Conservation (phyloP, 208 protist species). For the Acanthamoeba sp. region DNA sequence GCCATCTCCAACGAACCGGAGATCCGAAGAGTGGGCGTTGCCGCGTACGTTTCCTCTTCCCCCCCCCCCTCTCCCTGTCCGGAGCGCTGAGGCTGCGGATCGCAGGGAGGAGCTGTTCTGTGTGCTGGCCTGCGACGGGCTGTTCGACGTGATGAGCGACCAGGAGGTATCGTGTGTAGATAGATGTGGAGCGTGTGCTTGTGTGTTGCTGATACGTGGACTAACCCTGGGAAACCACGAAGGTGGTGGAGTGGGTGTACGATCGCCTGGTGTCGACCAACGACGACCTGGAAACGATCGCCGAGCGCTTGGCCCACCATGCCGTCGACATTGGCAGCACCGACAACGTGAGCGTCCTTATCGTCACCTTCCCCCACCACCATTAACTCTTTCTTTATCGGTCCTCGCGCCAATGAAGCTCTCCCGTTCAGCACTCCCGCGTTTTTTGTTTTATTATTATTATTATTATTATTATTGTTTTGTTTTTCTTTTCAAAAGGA, state of each 20-base stretch:
- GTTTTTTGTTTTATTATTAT: too few relatives aligned
- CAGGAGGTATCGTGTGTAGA: conserved; percentile 12
- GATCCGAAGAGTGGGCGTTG: neutral
- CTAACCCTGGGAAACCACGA: too few relatives aligned
- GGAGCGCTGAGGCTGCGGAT: neutral
- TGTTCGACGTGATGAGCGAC: conserved; percentile 59
- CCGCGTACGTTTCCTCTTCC: neutral
- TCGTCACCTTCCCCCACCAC: conserved; percentile 44
- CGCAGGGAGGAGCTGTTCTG: conserved; percentile 24
- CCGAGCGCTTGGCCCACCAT: conserved; percentile 19
- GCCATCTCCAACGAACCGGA: conserved; percentile 72
- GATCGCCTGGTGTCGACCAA: neutral
- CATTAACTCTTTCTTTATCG: too few relatives aligned
- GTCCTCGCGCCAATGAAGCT: too few relatives aligned
- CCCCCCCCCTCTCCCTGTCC: neutral
- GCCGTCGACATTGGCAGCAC: conserved; percentile 60
- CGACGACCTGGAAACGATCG: conserved; percentile 15
- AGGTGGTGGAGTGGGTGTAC: conserved; percentile 63
- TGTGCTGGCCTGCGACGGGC: conserved; percentile 58
- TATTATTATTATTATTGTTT: too few relatives aligned
- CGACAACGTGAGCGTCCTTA: conserved; percentile 58
- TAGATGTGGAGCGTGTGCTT: too few relatives aligned
- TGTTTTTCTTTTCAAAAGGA: too few relatives aligned
- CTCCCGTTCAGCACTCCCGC: too few relatives aligned
- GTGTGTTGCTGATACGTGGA: too few relatives aligned